These are phyloP conservation scores for Arabis alpina DNA, from an alignment of 345 rosid species.

Conservation along the genomic window DNA sequence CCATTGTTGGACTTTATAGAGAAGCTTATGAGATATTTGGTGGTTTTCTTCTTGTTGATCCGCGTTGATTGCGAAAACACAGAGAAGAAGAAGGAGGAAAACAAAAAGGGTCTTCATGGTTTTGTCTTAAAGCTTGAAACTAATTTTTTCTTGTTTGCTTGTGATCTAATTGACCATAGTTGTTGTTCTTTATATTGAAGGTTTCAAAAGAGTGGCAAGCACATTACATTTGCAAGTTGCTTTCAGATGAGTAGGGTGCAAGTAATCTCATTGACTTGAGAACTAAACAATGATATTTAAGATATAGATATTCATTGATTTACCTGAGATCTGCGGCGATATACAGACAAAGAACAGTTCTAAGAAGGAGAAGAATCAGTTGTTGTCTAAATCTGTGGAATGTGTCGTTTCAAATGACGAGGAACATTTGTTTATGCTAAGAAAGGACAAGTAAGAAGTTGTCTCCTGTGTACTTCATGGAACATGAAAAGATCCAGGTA, in stretches of 20 bases:
- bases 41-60: constrained; percentile 19
- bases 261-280: constrained; percentile 39
- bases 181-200: constrained; percentile 37
- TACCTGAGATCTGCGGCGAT: constrained; percentile 35
- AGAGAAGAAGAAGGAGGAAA: constrained; percentile 27
- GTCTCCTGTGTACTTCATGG: constrained; percentile 28
- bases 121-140: constrained; percentile 15
- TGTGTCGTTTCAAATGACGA: constrained; percentile 22
- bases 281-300: constrained; percentile 29
- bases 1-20: constrained; percentile 48
- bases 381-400: constrained; percentile 27
- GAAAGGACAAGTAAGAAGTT: constrained; percentile 25
- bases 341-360: constrained; percentile 41
- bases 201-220: constrained; percentile 40
- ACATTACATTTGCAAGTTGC: constrained; percentile 40
- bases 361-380: constrained; percentile 27
- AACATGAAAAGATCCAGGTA: constrained; percentile 19
- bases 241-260: constrained; percentile 36
- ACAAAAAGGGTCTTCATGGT: constrained; percentile 37
- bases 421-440: not conserved
- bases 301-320: constrained; percentile 4
- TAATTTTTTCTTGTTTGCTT: constrained; percentile 12
- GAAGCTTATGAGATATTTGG: constrained; percentile 26
- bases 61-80: constrained; percentile 21
- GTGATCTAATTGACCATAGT: constrained; percentile 22